These are phyloP conservation scores for Pholiota conissans DNA, from an alignment of 768 basidiomycete species.

Conservation along the genomic window DNA sequence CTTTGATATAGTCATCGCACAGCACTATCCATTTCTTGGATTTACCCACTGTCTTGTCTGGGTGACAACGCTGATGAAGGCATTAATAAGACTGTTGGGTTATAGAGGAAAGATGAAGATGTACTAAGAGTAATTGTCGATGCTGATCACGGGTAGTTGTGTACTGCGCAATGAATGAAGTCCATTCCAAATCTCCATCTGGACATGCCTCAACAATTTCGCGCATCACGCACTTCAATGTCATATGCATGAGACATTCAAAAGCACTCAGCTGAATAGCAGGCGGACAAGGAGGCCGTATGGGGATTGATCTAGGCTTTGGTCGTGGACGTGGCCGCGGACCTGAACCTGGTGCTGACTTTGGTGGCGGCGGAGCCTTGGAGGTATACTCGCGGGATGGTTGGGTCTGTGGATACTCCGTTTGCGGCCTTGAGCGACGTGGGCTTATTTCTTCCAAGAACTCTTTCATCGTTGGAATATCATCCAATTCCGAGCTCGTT, in stretches of 20 bases:
- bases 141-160: not conserved
- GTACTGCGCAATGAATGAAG: not conserved
- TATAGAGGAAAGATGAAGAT: not conserved
- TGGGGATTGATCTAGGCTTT: not conserved
- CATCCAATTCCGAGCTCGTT: not conserved
- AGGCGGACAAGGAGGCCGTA: not conserved
- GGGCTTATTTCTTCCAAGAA: not conserved
- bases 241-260: not conserved
- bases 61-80: constrained; percentile 1
- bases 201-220: not conserved
- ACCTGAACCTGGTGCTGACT: too few species aligned
- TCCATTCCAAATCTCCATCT: not conserved
- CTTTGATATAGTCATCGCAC: not conserved
- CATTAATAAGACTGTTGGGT: not conserved
- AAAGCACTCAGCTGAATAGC: not conserved
- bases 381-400: not conserved
- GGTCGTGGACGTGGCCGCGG: not conserved
- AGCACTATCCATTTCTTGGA: not conserved
- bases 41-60: constrained; percentile 1
- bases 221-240: not conserved
- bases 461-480: not conserved
- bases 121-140: not conserved
- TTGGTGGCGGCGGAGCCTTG: not conserved
- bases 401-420: not conserved
- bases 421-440: not conserved